Evolutionary conservation across 2,329 filamentous ascomycete genomes (phyloP).

Genomic region (Fusarium sublunatum): DNA sequence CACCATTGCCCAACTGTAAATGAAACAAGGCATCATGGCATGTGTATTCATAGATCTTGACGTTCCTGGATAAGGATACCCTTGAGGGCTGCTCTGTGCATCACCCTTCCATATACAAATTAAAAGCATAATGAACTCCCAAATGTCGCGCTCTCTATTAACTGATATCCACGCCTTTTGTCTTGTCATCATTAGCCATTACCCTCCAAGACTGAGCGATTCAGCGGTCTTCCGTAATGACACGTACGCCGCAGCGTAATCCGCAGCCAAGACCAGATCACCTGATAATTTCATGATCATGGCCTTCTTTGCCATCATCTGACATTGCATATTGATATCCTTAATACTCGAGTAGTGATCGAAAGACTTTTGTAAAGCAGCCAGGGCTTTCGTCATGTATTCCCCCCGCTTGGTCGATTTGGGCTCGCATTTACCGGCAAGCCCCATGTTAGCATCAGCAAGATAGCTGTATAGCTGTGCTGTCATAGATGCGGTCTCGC

Average conservation of each 20-base stretch:
- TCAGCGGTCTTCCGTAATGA: conserved; percentile 61
- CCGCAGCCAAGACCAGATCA: conserved; percentile 71
- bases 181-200: conserved; percentile 16
- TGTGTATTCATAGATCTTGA: conserved; percentile 18
- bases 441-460: conserved; percentile 81
- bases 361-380: conserved; percentile 72
- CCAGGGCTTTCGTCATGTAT: conserved; percentile 67
- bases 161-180: neutral
- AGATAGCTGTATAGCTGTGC: conserved; percentile 76
- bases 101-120: conserved; percentile 30
- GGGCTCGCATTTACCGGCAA: conserved; percentile 67
- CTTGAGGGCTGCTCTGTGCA: neutral
- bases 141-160: neutral
- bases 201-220: conserved; percentile 43
- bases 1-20: neutral
- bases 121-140: conserved; percentile 22
- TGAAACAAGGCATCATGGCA: conserved; percentile 1
- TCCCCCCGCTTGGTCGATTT: conserved; percentile 62
- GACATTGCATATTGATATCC: conserved; percentile 74
- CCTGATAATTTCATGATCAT: conserved; percentile 78
- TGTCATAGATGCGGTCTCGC: conserved; percentile 69
- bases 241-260: conserved; percentile 74
- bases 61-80: conserved; percentile 5
- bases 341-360: conserved; percentile 73
- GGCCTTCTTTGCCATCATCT: conserved; percentile 85